Evolutionary conservation across 352 stramenopile genomes (phyloP).

Genomic region (Pythium chondricola): DNA sequence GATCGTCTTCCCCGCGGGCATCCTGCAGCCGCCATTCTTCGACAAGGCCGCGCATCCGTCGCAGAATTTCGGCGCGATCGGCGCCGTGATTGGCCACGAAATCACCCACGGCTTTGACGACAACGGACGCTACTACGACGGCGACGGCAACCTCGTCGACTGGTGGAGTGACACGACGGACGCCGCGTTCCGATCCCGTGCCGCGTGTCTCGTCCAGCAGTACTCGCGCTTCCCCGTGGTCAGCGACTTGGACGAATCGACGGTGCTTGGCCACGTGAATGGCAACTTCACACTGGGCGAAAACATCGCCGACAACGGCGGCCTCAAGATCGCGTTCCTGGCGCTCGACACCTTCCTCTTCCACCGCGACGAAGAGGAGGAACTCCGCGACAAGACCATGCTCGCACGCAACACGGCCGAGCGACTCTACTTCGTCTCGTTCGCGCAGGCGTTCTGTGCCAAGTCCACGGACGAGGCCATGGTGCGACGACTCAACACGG

Average conservation of each 20-base stretch:
- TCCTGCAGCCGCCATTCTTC: constrained; percentile 94
- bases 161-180: constrained; percentile 91
- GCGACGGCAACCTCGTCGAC: constrained; percentile 85
- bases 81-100: constrained; percentile 92
- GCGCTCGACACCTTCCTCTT: constrained; percentile 44
- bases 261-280: constrained; percentile 60
- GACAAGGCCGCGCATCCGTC: constrained; percentile 68
- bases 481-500: constrained; percentile 39
- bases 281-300: constrained; percentile 74
- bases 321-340: constrained; percentile 61
- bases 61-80: constrained; percentile 92
- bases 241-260: constrained; percentile 31
- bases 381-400: constrained; percentile 8
- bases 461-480: constrained; percentile 55
- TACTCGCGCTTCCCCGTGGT: constrained; percentile 42
- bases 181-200: constrained; percentile 56
- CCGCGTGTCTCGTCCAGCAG: constrained; percentile 59
- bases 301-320: constrained; percentile 83
- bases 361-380: constrained; percentile 20
- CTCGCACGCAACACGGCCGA: constrained; percentile 22
- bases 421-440: constrained; percentile 77
- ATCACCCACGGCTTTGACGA: constrained; percentile 96
- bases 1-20: constrained; percentile 95
- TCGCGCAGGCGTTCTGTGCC: constrained; percentile 64
- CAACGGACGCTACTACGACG: constrained; percentile 85